Evolutionary conservation across 1,284 basidiomycete species (phyloP).

Genomic region (Ceratobasidium theobromae): DNA sequence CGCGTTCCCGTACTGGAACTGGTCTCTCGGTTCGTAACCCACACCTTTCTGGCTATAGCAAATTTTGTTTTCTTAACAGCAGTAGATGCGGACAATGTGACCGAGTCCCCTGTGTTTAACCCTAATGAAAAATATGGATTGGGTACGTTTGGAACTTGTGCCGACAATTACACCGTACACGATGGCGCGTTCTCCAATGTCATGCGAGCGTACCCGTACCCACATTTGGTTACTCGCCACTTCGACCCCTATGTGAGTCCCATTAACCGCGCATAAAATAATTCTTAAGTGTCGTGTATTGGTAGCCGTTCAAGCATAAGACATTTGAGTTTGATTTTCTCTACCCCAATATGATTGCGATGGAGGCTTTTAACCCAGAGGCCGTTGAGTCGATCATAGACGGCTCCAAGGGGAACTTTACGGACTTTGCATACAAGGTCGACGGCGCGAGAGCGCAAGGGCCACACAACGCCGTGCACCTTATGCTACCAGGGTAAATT

Average conservation of each 20-base stretch:
- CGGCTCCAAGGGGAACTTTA: constrained; percentile 28
- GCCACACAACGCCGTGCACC: constrained; percentile 32
- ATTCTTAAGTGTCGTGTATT: neutral
- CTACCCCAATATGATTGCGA: constrained; percentile 1
- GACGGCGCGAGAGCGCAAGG: constrained; percentile 32
- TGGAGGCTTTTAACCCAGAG: neutral
- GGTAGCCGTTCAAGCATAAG: constrained; percentile 24
- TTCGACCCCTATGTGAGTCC: constrained; percentile 4
- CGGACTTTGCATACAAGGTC: constrained; percentile 29
- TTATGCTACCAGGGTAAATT: constrained; percentile 27
- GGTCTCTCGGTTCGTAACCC: constrained; percentile 11
- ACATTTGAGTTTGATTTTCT: constrained; percentile 23
- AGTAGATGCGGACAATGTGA: constrained; percentile 15
- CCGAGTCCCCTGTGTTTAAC: constrained; percentile 17
- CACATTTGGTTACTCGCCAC: constrained; percentile 22
- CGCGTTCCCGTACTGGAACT: constrained; percentile 26
- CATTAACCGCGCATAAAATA: neutral
- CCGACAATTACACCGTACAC: constrained; percentile 1
- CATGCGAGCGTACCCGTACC: constrained; percentile 30
- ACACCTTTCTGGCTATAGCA: neutral
- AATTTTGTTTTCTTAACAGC: neutral
- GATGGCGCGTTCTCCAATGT: constrained; percentile 29
- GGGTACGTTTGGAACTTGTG: constrained; percentile 7
- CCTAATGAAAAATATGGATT: constrained; percentile 6
- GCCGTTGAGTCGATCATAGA: constrained; percentile 3